Base-by-base conservation (phyloP, 1,139 yeast species). In the Waltiozyma sp. region DNA sequence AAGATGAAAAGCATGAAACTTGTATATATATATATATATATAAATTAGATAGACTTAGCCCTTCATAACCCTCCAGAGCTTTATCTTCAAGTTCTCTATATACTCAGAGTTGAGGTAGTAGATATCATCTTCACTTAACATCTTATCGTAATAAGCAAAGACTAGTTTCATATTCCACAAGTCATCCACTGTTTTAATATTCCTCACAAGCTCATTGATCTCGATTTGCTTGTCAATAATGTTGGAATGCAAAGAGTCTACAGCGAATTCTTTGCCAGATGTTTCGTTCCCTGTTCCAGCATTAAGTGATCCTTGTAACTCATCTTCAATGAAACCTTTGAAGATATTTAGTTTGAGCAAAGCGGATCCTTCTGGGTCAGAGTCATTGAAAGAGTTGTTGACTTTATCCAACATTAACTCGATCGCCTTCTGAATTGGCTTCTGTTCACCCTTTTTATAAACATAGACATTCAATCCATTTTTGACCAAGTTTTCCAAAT, bases 121-220 rank as follows among this genome's bases (percentile, higher is more conserved):
- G 3, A 47, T 44, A 14, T 52, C 49, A 1, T 63, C 47, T 23
- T 51, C 53, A 4, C 21, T 40, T 33, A 55, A 28, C 2, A 51
- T 21, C 61, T 50, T 66, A 53, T 42, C 86, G 23, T 77, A 71
- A 59, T 72, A 81, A 11, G 80, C 75, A 58, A 84, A 80, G 16
- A 85, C 61, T 37, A 85, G 59, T 47, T 73, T 70, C 47, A 84
- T 61, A 50, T 80, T 81, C 83, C 87, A 78, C 41, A 83, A 58
- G 45, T 80, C 84, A 44, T 80, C 83, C 2, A 68, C 56, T 1
- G 60, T 57, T 19, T 52, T 46, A 0, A 87, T 84, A 1, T 52
- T 49, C 15, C 51, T 49, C 1, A 78, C 78, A 53, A 73, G 62
- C 4, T 59, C 56, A 31, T 63, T 63, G 37, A 81, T 58, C 47